Percentiles rank a stretch among this genome's conserved stretches.
phyloP scores from a whole-genome alignment of 2,329 filamentous ascomycete genomes.

The Pleomassaria siparia region DNA sequence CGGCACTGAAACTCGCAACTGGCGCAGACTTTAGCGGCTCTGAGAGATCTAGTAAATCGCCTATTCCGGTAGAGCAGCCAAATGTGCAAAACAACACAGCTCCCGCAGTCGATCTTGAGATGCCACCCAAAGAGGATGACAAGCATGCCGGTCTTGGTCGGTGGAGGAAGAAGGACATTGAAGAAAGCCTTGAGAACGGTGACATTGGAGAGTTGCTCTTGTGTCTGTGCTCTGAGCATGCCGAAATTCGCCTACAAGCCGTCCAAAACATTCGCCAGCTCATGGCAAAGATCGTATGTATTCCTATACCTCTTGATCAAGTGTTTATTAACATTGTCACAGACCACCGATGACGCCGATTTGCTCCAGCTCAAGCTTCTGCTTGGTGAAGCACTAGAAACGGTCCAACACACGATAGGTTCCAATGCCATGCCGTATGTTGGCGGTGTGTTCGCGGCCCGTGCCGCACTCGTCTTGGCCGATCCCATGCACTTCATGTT shows the following conservation, averaged over 20 bases:
- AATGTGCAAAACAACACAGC: slow-evolving; percentile 14
- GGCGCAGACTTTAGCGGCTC: slow-evolving; percentile 40
- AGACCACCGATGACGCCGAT: slow-evolving; percentile 72
- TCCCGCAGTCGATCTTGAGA: slow-evolving; percentile 29
- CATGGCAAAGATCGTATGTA: slow-evolving; percentile 53
- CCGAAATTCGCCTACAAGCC: slow-evolving; percentile 77
- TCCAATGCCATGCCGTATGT: slow-evolving; percentile 65
- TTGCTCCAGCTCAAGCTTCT: slow-evolving; percentile 78
- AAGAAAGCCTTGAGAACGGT: slow-evolving; percentile 78
- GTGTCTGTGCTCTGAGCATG: slow-evolving; percentile 73
- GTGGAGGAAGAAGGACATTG: slow-evolving; percentile 76
- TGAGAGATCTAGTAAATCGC: slow-evolving; percentile 33
- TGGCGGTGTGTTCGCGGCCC: slow-evolving; percentile 73
- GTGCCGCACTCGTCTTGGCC: slow-evolving; percentile 68
- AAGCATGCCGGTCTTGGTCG: slow-evolving; percentile 52
- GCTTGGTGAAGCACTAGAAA: slow-evolving; percentile 78
- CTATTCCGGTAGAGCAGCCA: slow-evolving; percentile 20
- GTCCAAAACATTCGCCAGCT: slow-evolving; percentile 68
- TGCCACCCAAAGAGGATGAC: slow-evolving; percentile 45
- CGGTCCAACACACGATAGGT: slow-evolving; percentile 44
- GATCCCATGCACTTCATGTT: slow-evolving; percentile 83
- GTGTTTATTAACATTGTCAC: slow-evolving; percentile 22
- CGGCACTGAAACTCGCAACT: slow-evolving; percentile 35
- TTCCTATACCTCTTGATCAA: slow-evolving; percentile 4
- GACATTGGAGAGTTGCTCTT: slow-evolving; percentile 69